Evolutionary conservation across 768 basidiomycete species (phyloP), one percentile per base, ranked within the genome.

Genomic region (Suillus weaverae): DNA sequence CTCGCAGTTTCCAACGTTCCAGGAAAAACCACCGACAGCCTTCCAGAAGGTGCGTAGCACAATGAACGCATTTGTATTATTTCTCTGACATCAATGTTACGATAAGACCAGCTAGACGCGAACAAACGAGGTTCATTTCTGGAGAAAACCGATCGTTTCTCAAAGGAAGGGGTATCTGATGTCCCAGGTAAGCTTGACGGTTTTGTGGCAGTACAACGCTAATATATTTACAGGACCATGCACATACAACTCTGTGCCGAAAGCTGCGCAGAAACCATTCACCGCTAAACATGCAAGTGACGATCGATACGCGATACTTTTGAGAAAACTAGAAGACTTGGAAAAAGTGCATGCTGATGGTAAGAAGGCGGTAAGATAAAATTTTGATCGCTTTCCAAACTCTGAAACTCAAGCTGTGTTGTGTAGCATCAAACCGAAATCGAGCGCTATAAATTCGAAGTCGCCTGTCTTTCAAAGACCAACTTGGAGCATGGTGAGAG

Each of bases 271-370:
- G 43, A 70, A 74, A 54, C 77, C 76, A 59, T 51, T 77, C 1
- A 51, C 70, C 14, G 68, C 68, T 33, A 74, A 73, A 14, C 66
- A 69, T 2, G 1, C 66, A 41, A 46, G 53, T 3, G 73, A 71
- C 8, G 87, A 90, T 62, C 81, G 84, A 22, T 87, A 87, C 68
- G 80, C 82, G 8, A 64, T 74, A 18, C 81, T 91, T 26, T 84
- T 89, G 71, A 81, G 80, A 66, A 88, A 88, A 68, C 81, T 92
- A 0, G 86, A 89, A 39, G 85, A 89, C 18, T 72, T 90, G 7
- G 87, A 91, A 75, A 77, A 74, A 62, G 73, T 86, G n/a, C 88
- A 89, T 70, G 74, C 80, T 44, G 88, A 90, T 4, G 84, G 83
- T 64, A 91, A 90, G 83, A 87, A 84, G 79, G 64, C 79, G 56